phyloP scores from a whole-genome alignment of 257 asterid species.

The Solanum dulcamara region DNA sequence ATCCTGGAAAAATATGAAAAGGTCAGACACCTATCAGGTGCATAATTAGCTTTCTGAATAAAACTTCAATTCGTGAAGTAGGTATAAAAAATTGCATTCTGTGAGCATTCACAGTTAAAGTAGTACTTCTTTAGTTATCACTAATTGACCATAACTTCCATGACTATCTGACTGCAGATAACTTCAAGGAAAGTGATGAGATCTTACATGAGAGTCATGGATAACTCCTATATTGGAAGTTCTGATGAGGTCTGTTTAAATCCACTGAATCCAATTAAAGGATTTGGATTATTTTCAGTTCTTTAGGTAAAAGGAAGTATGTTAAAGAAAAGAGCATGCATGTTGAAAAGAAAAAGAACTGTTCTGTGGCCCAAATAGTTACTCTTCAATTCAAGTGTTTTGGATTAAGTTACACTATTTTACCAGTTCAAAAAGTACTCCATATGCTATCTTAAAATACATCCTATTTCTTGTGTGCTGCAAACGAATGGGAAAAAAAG shows the following conservation, averaged over 20 bases:
- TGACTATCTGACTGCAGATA: slow-evolving; percentile 12
- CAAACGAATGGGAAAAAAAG: neutral
- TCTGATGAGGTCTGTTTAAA: slow-evolving; percentile 37
- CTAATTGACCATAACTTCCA: neutral
- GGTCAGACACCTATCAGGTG: slow-evolving; percentile 17
- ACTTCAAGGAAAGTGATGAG: slow-evolving; percentile 36
- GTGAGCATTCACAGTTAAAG: neutral
- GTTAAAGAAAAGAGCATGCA: neutral
- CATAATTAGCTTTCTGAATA: neutral
- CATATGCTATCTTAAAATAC: neutral
- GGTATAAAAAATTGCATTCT: neutral
- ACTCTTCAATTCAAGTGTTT: neutral
- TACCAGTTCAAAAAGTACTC: neutral
- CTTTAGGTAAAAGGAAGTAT: neutral
- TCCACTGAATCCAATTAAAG: neutral
- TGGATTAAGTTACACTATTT: neutral
- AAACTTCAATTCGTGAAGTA: neutral
- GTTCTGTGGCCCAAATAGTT: neutral
- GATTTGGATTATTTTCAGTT: neutral
- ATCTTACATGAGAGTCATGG: slow-evolving; percentile 44
- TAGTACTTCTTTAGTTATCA: neutral
- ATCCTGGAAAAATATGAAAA: slow-evolving; percentile 58
- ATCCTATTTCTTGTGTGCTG: neutral
- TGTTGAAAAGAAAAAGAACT: neutral
- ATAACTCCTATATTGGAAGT: slow-evolving; percentile 41